phyloP scores from a whole-genome alignment of 805 yeast genomes.

The Lipomyces anomalus region DNA sequence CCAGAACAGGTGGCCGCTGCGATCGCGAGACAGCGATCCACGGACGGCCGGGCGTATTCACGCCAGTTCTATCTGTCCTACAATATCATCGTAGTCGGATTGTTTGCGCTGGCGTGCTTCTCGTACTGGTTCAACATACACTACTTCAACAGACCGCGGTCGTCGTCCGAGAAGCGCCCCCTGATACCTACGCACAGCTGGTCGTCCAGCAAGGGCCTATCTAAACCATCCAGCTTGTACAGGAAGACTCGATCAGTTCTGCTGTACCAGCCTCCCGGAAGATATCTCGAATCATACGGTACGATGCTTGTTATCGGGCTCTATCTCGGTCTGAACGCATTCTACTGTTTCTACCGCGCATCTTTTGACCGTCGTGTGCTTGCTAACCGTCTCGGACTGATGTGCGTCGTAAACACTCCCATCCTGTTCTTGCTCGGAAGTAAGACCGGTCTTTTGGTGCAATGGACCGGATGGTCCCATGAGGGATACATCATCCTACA shows the following conservation, averaged over 20 bases:
- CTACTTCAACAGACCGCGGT: slow-evolving; percentile 8
- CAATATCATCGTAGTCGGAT: slow-evolving; percentile 23
- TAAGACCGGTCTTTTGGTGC: slow-evolving; percentile 25
- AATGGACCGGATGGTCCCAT: slow-evolving; percentile 26
- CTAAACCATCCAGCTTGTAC: slow-evolving; percentile 3
- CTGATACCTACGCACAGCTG: slow-evolving; percentile 17
- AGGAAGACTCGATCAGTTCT: slow-evolving; percentile 17
- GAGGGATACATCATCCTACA: slow-evolving; percentile 25
- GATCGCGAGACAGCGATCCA: slow-evolving; percentile 5
- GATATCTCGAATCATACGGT: slow-evolving; percentile 24
- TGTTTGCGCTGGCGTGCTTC: slow-evolving; percentile 20
- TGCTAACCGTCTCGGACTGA: slow-evolving; percentile 24
- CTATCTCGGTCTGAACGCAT: slow-evolving; percentile 21
- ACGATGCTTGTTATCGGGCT: slow-evolving; percentile 21
- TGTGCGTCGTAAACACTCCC: slow-evolving; percentile 24
- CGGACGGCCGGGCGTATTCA: slow-evolving; percentile 19
- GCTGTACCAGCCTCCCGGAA: slow-evolving; percentile 24
- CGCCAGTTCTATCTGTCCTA: slow-evolving; percentile 23
- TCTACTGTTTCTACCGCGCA: slow-evolving; percentile 22
- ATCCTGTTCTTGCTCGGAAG: slow-evolving; percentile 25
- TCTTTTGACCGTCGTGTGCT: slow-evolving; percentile 13
- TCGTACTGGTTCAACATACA: slow-evolving; percentile 19
- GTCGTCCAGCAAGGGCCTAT: slow-evolving; percentile 19
- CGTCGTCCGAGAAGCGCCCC: slow-evolving; percentile 19
- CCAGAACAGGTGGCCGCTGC: slow-evolving; percentile 10